phyloP scores from a whole-genome alignment of 1,284 basidiomycete species.

The Tylopilus orsonianus region DNA sequence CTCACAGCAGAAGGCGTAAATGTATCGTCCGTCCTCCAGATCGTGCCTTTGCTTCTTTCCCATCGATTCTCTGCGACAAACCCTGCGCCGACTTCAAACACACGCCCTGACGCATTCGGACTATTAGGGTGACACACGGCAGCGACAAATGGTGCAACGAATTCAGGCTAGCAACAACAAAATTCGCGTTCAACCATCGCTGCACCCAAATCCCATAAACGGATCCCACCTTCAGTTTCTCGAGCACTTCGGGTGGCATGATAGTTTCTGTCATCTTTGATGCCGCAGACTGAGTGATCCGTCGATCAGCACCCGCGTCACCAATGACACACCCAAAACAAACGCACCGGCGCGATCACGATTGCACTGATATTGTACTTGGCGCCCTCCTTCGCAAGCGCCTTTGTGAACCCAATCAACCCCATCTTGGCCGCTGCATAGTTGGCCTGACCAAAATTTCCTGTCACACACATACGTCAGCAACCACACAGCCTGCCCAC shows the following conservation, averaged over 20 bases:
- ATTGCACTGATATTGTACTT: slow-evolving; percentile 93
- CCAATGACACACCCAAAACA: neutral
- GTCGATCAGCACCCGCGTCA: neutral
- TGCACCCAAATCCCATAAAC: neutral
- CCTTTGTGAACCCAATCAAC: slow-evolving; percentile 88
- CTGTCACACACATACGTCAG: too few species aligned
- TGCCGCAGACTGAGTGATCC: slow-evolving; percentile 72
- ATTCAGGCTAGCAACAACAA: slow-evolving; percentile 67
- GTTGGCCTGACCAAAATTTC: slow-evolving; percentile 97
- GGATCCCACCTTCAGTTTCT: slow-evolving; percentile 71
- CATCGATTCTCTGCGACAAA: slow-evolving; percentile 92
- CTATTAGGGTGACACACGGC: slow-evolving; percentile 77
- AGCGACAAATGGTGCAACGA: slow-evolving; percentile 90
- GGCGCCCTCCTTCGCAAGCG: slow-evolving; percentile 85
- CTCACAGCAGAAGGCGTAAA: slow-evolving; percentile 94
- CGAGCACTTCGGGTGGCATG: slow-evolving; percentile 97
- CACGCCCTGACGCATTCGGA: slow-evolving; percentile 80
- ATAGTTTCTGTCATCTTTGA: slow-evolving; percentile 93
- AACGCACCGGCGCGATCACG: slow-evolving; percentile 84
- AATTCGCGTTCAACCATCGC: neutral
- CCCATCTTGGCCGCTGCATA: slow-evolving; percentile 91
- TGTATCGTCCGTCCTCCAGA: slow-evolving; percentile 89
- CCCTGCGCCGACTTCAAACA: slow-evolving; percentile 95
- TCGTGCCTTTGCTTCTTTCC: slow-evolving; percentile 84
- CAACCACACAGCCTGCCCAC: too few species aligned